phyloP scores from a whole-genome alignment of 129 eudicot genomes.

The Scalesia atractyloides region DNA sequence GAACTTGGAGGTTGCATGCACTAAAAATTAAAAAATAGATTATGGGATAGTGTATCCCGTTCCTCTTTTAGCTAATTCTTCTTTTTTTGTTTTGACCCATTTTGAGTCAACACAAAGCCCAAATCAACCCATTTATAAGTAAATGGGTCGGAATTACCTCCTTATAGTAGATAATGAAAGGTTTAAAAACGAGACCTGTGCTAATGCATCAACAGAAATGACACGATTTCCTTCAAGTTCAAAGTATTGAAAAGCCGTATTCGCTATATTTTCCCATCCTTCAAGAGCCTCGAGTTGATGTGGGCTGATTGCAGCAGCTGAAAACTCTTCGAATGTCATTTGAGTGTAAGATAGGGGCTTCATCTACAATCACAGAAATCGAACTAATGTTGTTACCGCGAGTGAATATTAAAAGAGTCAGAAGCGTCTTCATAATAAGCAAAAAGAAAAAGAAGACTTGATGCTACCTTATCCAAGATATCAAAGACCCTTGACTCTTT shows the following conservation, averaged over 20 bases:
- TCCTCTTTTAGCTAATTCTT: background rate
- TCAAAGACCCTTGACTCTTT: conserved; percentile 78
- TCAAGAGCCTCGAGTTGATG: conserved; percentile 95
- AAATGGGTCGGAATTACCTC: background rate
- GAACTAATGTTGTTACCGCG: background rate
- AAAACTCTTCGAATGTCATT: conserved; percentile 89
- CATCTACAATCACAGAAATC: conserved; percentile 53
- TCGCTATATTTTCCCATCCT: conserved; percentile 76
- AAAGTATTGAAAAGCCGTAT: conserved; percentile 61
- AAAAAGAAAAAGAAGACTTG: background rate
- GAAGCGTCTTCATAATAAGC: no score
- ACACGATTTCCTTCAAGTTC: conserved; percentile 82
- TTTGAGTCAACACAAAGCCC: background rate
- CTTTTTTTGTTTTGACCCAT: background rate
- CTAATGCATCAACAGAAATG: conserved; percentile 69
- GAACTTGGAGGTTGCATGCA: background rate
- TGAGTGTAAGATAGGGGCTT: conserved; percentile 64
- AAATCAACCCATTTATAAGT: background rate
- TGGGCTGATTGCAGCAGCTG: conserved; percentile 81
- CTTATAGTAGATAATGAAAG: background rate
- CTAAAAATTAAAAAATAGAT: background rate
- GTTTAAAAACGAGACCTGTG: conserved; percentile 49
- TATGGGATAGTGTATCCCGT: background rate
- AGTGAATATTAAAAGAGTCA: background rate
- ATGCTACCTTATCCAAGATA: conserved; percentile 71